phyloP scores from a whole-genome alignment of 176 grass and related monocot genomes.

The Avena atlantica region DNA sequence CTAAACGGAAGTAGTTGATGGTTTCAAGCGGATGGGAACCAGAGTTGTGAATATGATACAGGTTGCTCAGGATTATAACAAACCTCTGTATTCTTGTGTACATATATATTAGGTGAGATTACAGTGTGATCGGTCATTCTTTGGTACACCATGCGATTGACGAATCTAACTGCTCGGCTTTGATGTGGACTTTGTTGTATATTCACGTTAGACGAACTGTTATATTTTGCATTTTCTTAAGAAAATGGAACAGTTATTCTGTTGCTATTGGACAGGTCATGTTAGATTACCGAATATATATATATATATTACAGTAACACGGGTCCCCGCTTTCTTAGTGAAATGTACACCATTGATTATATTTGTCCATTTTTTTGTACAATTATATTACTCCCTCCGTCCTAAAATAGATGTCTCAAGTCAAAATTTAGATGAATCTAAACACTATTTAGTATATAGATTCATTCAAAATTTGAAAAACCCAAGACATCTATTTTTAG shows the following conservation, averaged over 20 bases:
- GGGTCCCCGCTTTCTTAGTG: background rate
- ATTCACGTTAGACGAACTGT: background rate
- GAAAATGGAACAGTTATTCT: background rate
- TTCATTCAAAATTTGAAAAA: too few species aligned
- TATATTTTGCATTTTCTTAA: background rate
- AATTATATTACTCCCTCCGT: too few species aligned
- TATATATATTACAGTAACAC: background rate
- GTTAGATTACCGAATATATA: constrained; percentile 16
- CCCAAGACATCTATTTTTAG: too few species aligned
- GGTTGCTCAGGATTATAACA: constrained; percentile 29
- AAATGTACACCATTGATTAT: background rate
- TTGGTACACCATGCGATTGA: constrained; percentile 5
- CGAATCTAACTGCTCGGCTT: constrained; percentile 14
- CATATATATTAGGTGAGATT: constrained; percentile 33
- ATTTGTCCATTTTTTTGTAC: background rate
- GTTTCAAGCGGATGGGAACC: constrained; percentile 28
- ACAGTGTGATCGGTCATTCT: constrained; percentile 42
- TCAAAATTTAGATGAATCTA: too few species aligned
- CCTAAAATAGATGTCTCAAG: too few species aligned
- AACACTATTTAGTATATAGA: too few species aligned
- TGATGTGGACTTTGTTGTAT: constrained; percentile 2
- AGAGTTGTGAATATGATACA: constrained; percentile 47
- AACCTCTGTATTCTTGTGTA: constrained; percentile 27
- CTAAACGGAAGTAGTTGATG: constrained; percentile 62
- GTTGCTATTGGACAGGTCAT: background rate